Conservation (phyloP, 805 yeast genomes). For the Hagleromyces aurorensis region DNA sequence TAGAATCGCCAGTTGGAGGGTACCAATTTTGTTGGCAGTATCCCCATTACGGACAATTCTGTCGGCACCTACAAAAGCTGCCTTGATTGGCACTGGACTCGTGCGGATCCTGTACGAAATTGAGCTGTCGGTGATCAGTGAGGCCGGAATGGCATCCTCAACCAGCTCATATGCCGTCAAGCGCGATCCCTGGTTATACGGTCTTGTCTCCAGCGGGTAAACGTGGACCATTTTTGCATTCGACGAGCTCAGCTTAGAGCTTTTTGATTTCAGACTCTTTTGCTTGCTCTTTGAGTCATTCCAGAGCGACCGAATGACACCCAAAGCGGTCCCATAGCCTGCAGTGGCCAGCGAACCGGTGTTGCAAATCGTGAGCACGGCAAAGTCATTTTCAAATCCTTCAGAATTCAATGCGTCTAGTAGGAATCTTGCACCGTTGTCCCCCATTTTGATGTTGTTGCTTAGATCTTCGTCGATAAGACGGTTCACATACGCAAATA, state of each 20-base stretch:
- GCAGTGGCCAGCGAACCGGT: conserved; percentile 97
- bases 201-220: conserved; percentile 89
- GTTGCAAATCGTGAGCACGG: conserved; percentile 87
- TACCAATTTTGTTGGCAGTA: conserved; percentile 94
- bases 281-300: conserved; percentile 29
- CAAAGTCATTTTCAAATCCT: conserved; percentile 54
- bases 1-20: conserved; percentile 79
- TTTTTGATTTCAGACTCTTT: conserved; percentile 24
- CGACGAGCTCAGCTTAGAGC: conserved; percentile 19
- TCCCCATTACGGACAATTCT: conserved; percentile 91
- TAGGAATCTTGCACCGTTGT: conserved; percentile 70
- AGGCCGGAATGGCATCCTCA: conserved; percentile 79
- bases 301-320: conserved; percentile 74
- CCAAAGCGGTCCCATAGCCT: conserved; percentile 95
- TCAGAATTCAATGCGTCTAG: conserved; percentile 37
- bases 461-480: conserved; percentile 68
- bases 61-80: conserved; percentile 92
- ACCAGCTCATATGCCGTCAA: conserved; percentile 86
- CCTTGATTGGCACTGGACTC: conserved; percentile 58
- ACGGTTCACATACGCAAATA: conserved; percentile 41
- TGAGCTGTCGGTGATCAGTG: conserved; percentile 87
- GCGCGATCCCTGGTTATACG: conserved; percentile 94
- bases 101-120: conserved; percentile 61
- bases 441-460: conserved; percentile 76
- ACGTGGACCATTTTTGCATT: conserved; percentile 55